Conservation (phyloP, 164 flowering plant genomes). For the Berberis vulgaris region DNA sequence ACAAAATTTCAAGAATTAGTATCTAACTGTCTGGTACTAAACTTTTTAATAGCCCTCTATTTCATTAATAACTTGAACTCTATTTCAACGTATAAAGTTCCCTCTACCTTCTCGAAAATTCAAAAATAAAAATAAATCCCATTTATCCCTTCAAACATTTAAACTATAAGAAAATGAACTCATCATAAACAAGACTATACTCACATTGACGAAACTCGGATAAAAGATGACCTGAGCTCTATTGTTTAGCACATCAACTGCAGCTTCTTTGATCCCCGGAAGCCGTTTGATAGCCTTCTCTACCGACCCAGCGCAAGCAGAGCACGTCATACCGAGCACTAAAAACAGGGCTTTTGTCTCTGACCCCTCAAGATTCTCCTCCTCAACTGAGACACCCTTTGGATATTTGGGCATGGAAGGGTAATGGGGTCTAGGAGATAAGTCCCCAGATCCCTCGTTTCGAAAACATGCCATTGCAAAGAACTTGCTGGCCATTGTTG, state of each 20-base stretch:
- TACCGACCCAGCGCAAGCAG: constrained; percentile 83
- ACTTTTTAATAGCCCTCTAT: too few relatives aligned
- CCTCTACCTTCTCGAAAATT: too few relatives aligned
- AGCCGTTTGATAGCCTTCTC: constrained; percentile 78
- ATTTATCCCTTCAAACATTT: too few relatives aligned
- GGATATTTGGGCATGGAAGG: constrained; percentile 71
- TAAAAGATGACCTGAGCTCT: constrained; percentile 59
- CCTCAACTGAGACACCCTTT: constrained; percentile 24
- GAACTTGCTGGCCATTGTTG: constrained; percentile 37
- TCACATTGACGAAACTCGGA: constrained; percentile 57
- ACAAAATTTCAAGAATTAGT: too few relatives aligned
- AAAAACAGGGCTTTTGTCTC: constrained; percentile 47
- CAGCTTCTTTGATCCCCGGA: constrained; percentile 71
- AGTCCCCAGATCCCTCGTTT: constrained; percentile 14
- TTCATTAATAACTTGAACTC: too few relatives aligned
- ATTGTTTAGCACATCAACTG: constrained; percentile 63
- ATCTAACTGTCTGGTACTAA: too few relatives aligned
- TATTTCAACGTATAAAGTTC: too few relatives aligned
- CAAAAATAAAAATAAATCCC: too few relatives aligned
- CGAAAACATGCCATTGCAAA: constrained; percentile 43
- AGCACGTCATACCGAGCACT: constrained; percentile 76
- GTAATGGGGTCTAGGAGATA: constrained; percentile 47
- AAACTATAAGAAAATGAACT: too few relatives aligned
- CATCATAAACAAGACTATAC: constrained; percentile 5
- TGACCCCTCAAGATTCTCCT: constrained; percentile 19